Percentiles rank a stretch among this genome's conserved stretches.
phyloP scores from a whole-genome alignment of 768 basidiomycete genomes.

The Chiua virens region DNA sequence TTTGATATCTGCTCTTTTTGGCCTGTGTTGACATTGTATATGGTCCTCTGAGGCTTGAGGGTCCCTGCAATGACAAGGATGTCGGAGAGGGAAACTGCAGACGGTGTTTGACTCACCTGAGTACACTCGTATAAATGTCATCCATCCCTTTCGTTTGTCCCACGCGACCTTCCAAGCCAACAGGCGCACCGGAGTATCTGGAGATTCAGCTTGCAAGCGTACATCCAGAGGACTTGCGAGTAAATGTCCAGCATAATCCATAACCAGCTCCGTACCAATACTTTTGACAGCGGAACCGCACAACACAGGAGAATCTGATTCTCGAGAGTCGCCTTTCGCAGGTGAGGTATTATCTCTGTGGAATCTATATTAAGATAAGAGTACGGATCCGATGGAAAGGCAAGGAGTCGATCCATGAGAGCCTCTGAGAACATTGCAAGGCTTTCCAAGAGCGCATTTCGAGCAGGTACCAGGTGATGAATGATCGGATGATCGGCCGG shows the following conservation, averaged over 20 bases:
- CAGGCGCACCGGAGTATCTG: constrained; percentile 54
- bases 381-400: constrained; percentile 53
- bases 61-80: constrained; percentile 44
- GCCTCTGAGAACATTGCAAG: constrained; percentile 79
- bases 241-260: constrained; percentile 82
- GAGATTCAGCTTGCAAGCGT: constrained; percentile 41
- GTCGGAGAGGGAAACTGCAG: background rate
- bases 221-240: constrained; percentile 78
- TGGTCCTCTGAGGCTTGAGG: constrained; percentile 56
- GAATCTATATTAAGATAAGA: constrained; percentile 64
- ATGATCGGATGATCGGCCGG: constrained; percentile 65
- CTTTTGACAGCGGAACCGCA: constrained; percentile 83
- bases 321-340: constrained; percentile 65
- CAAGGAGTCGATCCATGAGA: constrained; percentile 72
- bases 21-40: constrained; percentile 67
- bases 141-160: constrained; percentile 85
- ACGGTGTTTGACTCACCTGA: constrained; percentile 54
- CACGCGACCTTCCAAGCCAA: constrained; percentile 89
- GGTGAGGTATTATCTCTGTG: constrained; percentile 54
- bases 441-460: constrained; percentile 71
- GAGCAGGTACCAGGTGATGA: constrained; percentile 63
- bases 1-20: constrained; percentile 74
- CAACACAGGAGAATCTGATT: constrained; percentile 75
- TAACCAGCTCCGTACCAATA: constrained; percentile 75
- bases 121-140: constrained; percentile 90